phyloP scores from a whole-genome alignment of 768 basidiomycete genomes.

The Collybiopsis confluens region DNA sequence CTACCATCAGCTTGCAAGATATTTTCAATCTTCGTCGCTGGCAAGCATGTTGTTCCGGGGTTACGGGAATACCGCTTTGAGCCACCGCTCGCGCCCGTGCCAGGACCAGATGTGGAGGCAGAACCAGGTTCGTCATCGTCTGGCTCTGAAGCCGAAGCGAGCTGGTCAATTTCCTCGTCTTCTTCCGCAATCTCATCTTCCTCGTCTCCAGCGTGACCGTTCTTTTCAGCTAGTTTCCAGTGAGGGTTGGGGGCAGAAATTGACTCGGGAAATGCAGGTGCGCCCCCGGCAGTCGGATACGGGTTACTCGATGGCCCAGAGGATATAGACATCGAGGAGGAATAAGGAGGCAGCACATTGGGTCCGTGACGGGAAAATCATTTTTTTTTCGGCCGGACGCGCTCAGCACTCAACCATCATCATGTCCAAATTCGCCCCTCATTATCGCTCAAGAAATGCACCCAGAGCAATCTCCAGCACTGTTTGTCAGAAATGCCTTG shows the following conservation, averaged over 20 bases:
- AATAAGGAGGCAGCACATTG: no score
- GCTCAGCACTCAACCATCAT: neutral
- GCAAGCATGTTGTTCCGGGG: constrained; percentile 66
- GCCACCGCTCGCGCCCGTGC: constrained; percentile 17
- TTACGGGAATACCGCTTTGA: constrained; percentile 31
- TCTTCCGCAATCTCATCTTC: neutral
- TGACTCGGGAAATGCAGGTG: neutral
- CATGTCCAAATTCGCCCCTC: constrained; percentile 84
- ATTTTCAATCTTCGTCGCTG: constrained; percentile 63
- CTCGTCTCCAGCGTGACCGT: neutral
- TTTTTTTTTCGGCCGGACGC: neutral
- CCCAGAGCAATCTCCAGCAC: constrained; percentile 65
- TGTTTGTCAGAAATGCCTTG: constrained; percentile 79
- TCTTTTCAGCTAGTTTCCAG: constrained; percentile 3
- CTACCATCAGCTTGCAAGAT: constrained; percentile 77
- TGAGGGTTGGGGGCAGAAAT: neutral
- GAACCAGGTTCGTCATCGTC: constrained; percentile 25
- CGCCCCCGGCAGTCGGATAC: no score
- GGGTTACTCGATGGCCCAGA: neutral
- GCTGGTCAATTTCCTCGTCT: constrained; percentile 64
- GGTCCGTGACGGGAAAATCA: neutral
- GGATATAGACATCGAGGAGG: constrained; percentile 3
- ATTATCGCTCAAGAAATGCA: constrained; percentile 54
- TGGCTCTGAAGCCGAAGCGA: constrained; percentile 51
- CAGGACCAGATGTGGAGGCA: neutral